Base-by-base conservation (phyloP, 345 rosid species). In the Moricandia arvensis region DNA sequence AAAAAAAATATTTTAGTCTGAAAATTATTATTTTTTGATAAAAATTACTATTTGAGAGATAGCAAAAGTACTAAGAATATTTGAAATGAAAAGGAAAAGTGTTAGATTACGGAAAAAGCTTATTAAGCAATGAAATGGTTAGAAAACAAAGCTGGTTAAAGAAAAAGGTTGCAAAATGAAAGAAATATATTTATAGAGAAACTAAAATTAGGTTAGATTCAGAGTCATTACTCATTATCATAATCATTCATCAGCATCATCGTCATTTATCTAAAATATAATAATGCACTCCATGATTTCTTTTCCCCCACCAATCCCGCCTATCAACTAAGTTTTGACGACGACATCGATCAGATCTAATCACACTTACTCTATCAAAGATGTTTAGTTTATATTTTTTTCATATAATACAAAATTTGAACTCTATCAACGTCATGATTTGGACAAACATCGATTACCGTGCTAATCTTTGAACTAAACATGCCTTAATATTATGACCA, bases 301-400 rank as follows among this genome's bases (percentile, higher is more conserved):
- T 8, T 29, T 49, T 35, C 45, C 51, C 71, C 71, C 76, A 77
- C 72, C 71, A 77, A 77, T 70, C 62, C 67, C 75, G 72, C 55
- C 26, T 60, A 64, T 21, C 2, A 21, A 21, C 55, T 71, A 71
- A 64, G 53, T 77, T 77, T 55, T 64, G 71, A 77, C 75, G 31
- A 71, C 60, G 72, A 64, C 71, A 63, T 24, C 72, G 60, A 71
- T 58, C 72, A 71, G 76, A 78, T 72, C 81, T 78, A 66, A 66
- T 72, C 63, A 66, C 61, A 41, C 67, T 65, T 9, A 64, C 37
- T 31, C 45, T 45, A 71, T 63, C 53, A 63, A 63, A 38, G 63
- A 69, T 55, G 7, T 38, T 54, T 54, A 18, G 35, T 15, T 24
- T 5, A 5, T 16, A 16, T 2, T 6, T 24, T 2, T 6, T 24